Conservation (phyloP, 345 rosid genomes). For the Passiflora organensis region DNA sequence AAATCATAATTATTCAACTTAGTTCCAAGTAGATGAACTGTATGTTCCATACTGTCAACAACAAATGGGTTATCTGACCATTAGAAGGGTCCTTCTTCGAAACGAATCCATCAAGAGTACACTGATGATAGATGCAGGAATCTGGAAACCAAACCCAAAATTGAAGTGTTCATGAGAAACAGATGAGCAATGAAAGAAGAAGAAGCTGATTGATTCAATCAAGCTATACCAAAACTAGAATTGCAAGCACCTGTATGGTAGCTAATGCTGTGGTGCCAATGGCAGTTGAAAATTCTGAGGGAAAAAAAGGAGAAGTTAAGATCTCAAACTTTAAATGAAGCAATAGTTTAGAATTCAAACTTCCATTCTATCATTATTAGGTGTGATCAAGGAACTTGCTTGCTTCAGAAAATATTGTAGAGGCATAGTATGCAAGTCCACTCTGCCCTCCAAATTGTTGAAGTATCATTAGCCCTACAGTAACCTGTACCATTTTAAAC, state of each 20-base stretch:
- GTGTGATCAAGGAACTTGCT: conserved; percentile 34
- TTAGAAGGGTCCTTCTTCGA: conserved; percentile 33
- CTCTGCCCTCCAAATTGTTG: conserved; percentile 53
- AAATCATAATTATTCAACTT: not conserved
- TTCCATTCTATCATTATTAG: no score
- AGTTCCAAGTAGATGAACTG: no score
- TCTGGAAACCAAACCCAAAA: conserved; percentile 22
- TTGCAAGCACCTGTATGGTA: conserved; percentile 28
- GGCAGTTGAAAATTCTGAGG: conserved; percentile 33
- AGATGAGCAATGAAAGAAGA: not conserved
- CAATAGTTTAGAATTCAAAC: no score
- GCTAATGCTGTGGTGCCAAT: conserved; percentile 37
- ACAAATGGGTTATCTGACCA: conserved; percentile 13
- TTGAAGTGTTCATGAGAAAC: not conserved
- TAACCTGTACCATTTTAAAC: conserved; percentile 29
- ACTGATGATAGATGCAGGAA: conserved; percentile 10
- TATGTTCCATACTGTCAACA: not conserved
- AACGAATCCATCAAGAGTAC: conserved; percentile 23
- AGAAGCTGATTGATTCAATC: no score
- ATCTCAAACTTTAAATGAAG: no score
- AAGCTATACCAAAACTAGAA: not conserved
- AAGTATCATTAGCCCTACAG: conserved; percentile 54
- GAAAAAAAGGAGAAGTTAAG: not conserved
- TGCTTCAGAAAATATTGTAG: conserved; percentile 41
- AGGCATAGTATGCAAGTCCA: conserved; percentile 39